These are phyloP conservation scores for Sequoiadendron giganteum DNA, from an alignment of 75 land plant genomes.

Conservation along the genomic window DNA sequence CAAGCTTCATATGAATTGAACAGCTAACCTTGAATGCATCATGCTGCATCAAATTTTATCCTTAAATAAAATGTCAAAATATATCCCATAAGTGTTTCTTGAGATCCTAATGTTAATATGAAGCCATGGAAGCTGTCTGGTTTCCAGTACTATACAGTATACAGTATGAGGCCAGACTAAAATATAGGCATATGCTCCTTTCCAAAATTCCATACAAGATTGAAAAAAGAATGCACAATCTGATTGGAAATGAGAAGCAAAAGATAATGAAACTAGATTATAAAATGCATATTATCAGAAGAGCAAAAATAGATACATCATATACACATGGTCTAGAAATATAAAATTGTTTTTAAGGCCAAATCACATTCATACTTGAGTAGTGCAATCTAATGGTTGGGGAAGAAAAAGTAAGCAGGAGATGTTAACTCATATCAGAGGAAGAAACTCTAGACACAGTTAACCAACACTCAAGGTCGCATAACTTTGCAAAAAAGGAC, in stretches of 20 bases:
- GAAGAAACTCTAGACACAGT: background rate
- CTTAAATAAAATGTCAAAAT: background rate
- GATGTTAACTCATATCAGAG: too few relatives aligned
- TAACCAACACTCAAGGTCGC: background rate
- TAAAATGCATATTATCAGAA: background rate
- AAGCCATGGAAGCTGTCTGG: background rate
- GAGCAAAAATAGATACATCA: background rate
- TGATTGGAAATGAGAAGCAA: background rate
- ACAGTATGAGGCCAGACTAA: background rate
- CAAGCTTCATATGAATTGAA: background rate
- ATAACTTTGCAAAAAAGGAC: background rate
- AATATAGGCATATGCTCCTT: background rate
- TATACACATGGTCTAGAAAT: background rate
- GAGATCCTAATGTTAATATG: background rate
- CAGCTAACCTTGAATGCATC: background rate
- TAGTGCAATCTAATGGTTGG: background rate
- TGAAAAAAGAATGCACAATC: background rate
- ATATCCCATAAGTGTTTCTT: background rate
- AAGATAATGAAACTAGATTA: background rate
- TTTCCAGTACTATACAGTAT: background rate
- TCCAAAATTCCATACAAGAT: background rate
- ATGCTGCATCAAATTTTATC: background rate
- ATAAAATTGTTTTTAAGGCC: background rate
- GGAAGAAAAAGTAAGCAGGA: too few relatives aligned
- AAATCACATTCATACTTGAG: background rate